Base-by-base conservation (phyloP, 139 green algal species). In the Chlorella sorokiniana region DNA sequence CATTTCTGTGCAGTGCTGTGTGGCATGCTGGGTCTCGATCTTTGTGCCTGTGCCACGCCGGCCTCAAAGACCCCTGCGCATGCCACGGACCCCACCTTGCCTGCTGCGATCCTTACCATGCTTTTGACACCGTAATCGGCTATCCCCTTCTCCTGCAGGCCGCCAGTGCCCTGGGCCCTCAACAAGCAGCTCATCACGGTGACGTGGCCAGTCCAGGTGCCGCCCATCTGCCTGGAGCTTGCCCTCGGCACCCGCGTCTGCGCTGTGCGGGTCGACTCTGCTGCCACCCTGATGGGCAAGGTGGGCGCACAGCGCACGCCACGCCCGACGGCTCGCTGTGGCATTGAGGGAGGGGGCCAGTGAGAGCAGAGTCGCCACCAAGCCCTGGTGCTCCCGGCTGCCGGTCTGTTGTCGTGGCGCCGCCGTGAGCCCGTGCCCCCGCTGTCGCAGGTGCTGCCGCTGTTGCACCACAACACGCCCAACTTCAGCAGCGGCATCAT, bases 151-250 rank as follows among this genome's bases (percentile, higher is more conserved):
- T 6, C n/a, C 4, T 31, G 73, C 73, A 79, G 73, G 37, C 4
- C 52, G 7, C 31, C 73, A 4, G 16, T 79, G 1, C 54, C 73
- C 3, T 37, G 37, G 38, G 27, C 27, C 0, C 31, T 27, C 25
- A 79, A 79, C 54, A 14, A 20, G 37, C 16, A 42, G 73, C 73
- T 79, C 31, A 31, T 68, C 71, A 78, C 73, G 0, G 73, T 79
- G 23, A 79, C 73, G 0, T 79, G 73, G 73, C 73, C 73, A 1
- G 73, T 79, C 4, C 31, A 22, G 37, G 63, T 65, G 48, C 52
- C 51, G 9, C 78, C 78, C 20, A 31, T 78, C 44, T 83, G 78
- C 33, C 41, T 83, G 48, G 20, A 78, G n/a, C 69, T 81, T 27
- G 56, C 70, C 22, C 29, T 63, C 38, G 64, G 65, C 64, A 77